Base-by-base conservation (phyloP, 352 stramenopile species). In the Nothophytophthora sp. region DNA sequence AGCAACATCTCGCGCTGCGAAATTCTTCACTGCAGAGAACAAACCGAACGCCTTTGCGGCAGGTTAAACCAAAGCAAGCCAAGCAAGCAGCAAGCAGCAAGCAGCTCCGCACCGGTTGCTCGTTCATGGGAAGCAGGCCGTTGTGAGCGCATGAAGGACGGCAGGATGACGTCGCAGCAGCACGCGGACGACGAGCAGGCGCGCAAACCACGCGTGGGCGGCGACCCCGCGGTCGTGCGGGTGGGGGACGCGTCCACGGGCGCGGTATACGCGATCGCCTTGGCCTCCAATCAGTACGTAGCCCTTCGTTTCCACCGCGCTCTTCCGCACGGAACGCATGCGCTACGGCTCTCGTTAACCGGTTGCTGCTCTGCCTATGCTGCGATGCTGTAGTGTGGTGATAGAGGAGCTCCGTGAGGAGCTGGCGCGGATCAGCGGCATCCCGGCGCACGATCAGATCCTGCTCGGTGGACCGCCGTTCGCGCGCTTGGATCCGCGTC, bases 391-490 rank as follows among this genome's bases (percentile, higher is more conserved):
- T 25, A 95, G 84, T 41, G 49, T 91, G 11, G 68, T 75, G 23
- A 67, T 93, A 1, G 76, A 88, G 20, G 76, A 90, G 53, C 46
- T 95, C 15, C 73, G 81, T n/a, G 73, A 90, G 10, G 76, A 84
- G 37, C 57, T 95, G 22, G 67, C 67, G 16, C 39, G 67, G 37
- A 53, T 59, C 38, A 92, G 79, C 29, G 76, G 76, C 29, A 75
- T 95, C 25, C 77, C 86, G 1, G 41, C 44, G 12, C 52, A 53
- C 15, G 86, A 95, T 34, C 86, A 95, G 63, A 95, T 95, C 61
- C 39, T 95, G 33, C 59, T 95, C 4, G 72, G 79, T 32, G 86
- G 86, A 0, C 86, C 86, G 36, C 86, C 86, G 12, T 95, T 88
- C 38, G 70, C 78, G 15, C 77, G 81, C 0, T 54, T 95, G 27